Evolutionary conservation across 495 filamentous ascomycete genomes (phyloP), one percentile per base, ranked within the genome.

Genomic region (Hypoxylon fuscum): DNA sequence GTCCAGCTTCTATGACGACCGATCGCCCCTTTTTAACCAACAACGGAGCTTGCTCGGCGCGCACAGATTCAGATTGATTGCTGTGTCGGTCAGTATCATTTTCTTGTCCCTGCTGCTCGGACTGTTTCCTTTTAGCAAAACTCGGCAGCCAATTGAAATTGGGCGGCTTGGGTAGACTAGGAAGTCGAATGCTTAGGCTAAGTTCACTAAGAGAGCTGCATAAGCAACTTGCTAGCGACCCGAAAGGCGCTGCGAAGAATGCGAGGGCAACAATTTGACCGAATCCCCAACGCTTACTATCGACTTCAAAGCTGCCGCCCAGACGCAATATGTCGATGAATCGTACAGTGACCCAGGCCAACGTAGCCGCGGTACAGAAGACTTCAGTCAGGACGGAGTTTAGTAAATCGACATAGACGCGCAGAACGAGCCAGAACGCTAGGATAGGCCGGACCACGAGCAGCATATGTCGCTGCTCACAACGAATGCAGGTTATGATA

Each of bases 401-500:
- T 15, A 68, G 20, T 0, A 68, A 25, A 23, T 68, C 64, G 40
- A 29, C 59, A 21, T 68, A 64, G 15, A 68, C 34, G 1, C 64
- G 64, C 12, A 68, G 49, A 46, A 63, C 55, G 20, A 68, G 59
- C 64, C 64, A 68, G 21, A 62, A 46, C 4, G 64, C 54, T 5
- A 68, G 44, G 31, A 64, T 37, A 1, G 64, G 64, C 14, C 64
- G 53, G 17, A 63, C 54, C 14, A 68, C 48, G 12, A 68, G 49
- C 10, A 68, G 51, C 40, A 62, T n/a, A 20, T 63, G 59, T 2
- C 64, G 53, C 25, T 68, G 64, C 31, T 68, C 64, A 48, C 64
- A 68, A 15, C 64, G 64, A 35, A 68, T 59, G 49, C 64, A 68
- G 17, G 63, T 63, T 50, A 63, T 59, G 43, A 68, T 55, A n/a